phyloP scores from a whole-genome alignment of 306 rosid species.

The Luffa acutangula region DNA sequence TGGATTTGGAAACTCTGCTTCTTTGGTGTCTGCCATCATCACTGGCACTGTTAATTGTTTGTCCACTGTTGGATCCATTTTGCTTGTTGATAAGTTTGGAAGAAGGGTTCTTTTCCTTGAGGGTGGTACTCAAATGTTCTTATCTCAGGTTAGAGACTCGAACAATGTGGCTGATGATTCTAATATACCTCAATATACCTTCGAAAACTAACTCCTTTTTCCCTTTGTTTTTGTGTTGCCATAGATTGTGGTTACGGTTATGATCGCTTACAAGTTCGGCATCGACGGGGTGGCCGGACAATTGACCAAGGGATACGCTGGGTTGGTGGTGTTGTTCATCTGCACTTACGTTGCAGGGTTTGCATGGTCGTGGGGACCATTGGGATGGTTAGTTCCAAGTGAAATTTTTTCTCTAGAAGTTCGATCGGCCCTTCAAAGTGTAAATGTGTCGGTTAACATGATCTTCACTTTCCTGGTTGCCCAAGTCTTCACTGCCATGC shows the following conservation, averaged over 20 bases:
- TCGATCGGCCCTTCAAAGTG: constrained; percentile 51
- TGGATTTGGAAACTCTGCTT: constrained; percentile 54
- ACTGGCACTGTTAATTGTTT: constrained; percentile 35
- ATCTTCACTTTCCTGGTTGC: constrained; percentile 53
- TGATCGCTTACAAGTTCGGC: constrained; percentile 53
- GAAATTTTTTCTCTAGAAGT: constrained; percentile 64
- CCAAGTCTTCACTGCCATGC: constrained; percentile 52
- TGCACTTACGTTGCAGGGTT: constrained; percentile 49
- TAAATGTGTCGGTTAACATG: constrained; percentile 53
- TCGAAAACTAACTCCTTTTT: background rate
- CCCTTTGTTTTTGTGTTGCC: background rate
- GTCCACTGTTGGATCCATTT: constrained; percentile 39
- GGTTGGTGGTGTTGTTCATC: constrained; percentile 28
- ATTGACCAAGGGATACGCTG: constrained; percentile 38
- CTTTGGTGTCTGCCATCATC: constrained; percentile 57
- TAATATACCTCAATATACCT: too few relatives aligned
- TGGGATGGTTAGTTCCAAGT: constrained; percentile 78
- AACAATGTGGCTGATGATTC: too few relatives aligned
- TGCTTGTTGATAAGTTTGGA: constrained; percentile 49
- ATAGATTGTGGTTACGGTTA: constrained; percentile 42
- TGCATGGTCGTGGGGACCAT: constrained; percentile 89
- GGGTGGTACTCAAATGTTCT: constrained; percentile 71
- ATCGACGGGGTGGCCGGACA: constrained; percentile 40
- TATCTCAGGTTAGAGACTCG: constrained; percentile 28
- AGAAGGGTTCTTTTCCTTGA: constrained; percentile 56